Evolutionary conservation across 1,284 basidiomycete species (phyloP), one percentile per base, ranked within the genome.

Genomic region (Ustilago sp.): DNA sequence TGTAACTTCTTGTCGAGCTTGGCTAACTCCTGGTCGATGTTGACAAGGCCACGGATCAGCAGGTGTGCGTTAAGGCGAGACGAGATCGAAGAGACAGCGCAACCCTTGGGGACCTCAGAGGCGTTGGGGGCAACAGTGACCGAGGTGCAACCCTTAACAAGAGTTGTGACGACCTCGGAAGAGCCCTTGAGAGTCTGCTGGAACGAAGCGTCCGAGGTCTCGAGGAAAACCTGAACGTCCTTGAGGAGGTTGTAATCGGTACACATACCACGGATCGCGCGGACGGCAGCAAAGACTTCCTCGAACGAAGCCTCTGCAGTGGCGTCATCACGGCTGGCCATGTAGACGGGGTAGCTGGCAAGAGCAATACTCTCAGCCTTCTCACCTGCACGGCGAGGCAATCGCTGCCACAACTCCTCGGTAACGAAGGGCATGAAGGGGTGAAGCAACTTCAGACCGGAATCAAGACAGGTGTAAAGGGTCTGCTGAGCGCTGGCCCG

Each of bases 361-460:
- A 98, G 87, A 92, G 96, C 95, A 87, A 99, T 95, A 0, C 94
- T 94, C 23, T 91, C 90, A 9, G 92, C 93, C 9, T 89, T 83
- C 86, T 98, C 95, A 4, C 58, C 70, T 0, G 92, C 91, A 63
- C 95, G 89, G 13, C 94, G 89, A 0, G 95, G 95, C 11, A 99
- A 89, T 50, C 95, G 91, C 86, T 99, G 97, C 97, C 97, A 99
- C 19, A 99, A 88, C 87, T 99, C 97, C 87, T 99, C 97, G 1
- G 96, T 98, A 50, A 99, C 94, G 87, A 93, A 99, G 1, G 97
- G 97, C 97, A 99, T 99, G 88, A 98, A 96, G 1, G 97, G 96
- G 87, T 99, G 97, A 13, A 99, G 89, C 9, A 99, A 89, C 55
- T 92, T 91, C 59, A 99, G 88, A 12, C 96, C 97, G 65, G 92